Base-by-base conservation (phyloP, 1,139 yeast species). In the Candida mesenterica region DNA sequence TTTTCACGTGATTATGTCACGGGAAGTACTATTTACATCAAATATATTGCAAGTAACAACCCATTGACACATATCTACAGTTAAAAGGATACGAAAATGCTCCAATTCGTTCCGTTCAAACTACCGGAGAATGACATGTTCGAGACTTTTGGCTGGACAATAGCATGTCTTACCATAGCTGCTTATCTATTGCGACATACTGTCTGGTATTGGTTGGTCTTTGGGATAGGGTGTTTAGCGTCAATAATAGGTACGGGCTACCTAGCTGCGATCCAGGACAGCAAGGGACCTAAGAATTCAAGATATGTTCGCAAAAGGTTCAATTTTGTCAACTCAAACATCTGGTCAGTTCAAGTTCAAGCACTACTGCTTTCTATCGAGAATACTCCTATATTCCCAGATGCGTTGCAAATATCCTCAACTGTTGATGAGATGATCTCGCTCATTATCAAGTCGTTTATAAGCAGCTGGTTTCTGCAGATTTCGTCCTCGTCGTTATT, bases 381-480 rank as follows among this genome's bases (percentile, higher is more conserved):
- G 30, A 39, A 34, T 13, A 1, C 56, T 76, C 22, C 22, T 9
- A 19, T 19, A 3, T 65, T 74, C 33, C 69, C 75, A 3, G 75
- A 74, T 19, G 75, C 81, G 15, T 70, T 74, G 41, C 52, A 73
- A 3, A 65, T 82, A 10, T 77, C 82, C 3, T 72, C 69, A 31
- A 68, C 78, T 0, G 37, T 84, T 2, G 76, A 77, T 26, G 71
- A 66, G 3, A 58, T 88, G 6, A 59, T 82, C 2, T 66, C 68
- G 24, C 56, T 75, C 17, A 63, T 87, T 1, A 46, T 83, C 2
- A 55, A 75, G 9, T 84, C 81, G 44, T 88, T 84, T 53, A 69
- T 89, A 2, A 55, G 61, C 29, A 55, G 76, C 3, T 89, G 97
- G 97, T 86, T 66, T 48, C 43, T 51, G 3, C 60, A 61, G 12